Evolutionary conservation across 78 protist genomes (phyloP).

Genomic region (Planoprotostelium fungivorum): DNA sequence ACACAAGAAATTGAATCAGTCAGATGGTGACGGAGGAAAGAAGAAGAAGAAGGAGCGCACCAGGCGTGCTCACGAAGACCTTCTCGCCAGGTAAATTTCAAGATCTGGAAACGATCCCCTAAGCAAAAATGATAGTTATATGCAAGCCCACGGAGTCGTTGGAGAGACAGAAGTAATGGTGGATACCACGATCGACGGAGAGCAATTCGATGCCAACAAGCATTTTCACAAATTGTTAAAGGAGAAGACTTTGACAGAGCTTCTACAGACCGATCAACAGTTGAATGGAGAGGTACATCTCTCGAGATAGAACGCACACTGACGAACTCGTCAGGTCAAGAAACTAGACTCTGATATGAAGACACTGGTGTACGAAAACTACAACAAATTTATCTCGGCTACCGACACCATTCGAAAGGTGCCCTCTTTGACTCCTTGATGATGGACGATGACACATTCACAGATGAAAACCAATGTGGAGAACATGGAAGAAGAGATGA

Average conservation of each 20-base stretch:
- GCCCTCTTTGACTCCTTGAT: not conserved
- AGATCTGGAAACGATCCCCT: no score
- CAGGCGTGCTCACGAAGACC: no score
- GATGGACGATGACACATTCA: not conserved
- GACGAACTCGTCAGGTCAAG: not conserved
- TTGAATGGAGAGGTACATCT: not conserved
- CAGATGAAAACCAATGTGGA: conserved; percentile 84
- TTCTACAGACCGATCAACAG: not conserved
- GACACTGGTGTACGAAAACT: conserved; percentile 91
- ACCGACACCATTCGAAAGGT: conserved; percentile 84
- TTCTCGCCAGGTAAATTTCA: no score
- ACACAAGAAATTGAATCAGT: no score
- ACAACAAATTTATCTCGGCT: conserved; percentile 91
- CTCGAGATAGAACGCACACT: not conserved
- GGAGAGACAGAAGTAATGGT: not conserved
- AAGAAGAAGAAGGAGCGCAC: no score
- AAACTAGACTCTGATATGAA: conserved; percentile 85
- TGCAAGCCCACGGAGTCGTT: not conserved
- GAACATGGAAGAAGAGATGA: conserved; percentile 81
- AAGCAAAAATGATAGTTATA: not conserved
- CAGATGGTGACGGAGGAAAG: no score
- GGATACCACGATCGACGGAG: not conserved
- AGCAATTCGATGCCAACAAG: not conserved
- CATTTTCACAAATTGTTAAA: not conserved
- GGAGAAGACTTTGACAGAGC: not conserved